These are phyloP conservation scores for Arthroderma sp. DNA, from an alignment of 2,329 filamentous ascomycete species.

Conservation along the genomic window DNA sequence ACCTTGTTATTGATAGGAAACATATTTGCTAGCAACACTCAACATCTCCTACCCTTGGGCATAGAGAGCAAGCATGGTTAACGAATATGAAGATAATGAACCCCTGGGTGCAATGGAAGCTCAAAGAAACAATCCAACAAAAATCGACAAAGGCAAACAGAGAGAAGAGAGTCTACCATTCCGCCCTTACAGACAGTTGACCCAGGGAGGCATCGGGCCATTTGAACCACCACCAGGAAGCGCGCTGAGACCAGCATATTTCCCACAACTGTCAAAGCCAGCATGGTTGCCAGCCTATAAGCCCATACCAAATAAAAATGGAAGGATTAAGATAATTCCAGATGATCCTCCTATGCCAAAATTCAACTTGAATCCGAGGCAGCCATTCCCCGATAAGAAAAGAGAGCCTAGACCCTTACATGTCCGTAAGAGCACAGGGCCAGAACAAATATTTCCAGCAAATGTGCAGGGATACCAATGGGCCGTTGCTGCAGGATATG, in stretches of 20 bases:
- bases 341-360: neutral
- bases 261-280: neutral
- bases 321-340: neutral
- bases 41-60: neutral
- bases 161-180: neutral
- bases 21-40: neutral
- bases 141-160: neutral
- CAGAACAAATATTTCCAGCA: neutral
- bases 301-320: neutral
- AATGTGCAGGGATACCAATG: neutral
- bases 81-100: neutral
- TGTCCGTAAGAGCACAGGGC: neutral
- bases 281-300: neutral
- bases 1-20: neutral
- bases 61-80: neutral
- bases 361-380: neutral
- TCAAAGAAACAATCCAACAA: neutral
- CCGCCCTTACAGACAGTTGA: too few species aligned
- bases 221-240: neutral
- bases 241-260: neutral
- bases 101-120: neutral
- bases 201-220: neutral
- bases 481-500: conserved; percentile 1
- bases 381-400: neutral
- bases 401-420: neutral